Conservation (phyloP, 305 asterid species). For the Rubia balearica region DNA sequence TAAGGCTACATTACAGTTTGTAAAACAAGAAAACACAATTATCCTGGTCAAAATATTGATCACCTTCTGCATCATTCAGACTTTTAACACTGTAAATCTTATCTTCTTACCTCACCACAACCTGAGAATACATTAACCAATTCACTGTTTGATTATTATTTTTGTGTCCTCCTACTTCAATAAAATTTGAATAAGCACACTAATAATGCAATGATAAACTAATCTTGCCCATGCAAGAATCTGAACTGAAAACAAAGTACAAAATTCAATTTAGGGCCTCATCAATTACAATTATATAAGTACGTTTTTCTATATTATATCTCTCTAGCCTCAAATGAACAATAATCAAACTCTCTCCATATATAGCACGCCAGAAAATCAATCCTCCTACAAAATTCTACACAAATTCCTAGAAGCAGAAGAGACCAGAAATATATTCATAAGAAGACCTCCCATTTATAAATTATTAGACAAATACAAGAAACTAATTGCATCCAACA, state of each 20-base stretch:
- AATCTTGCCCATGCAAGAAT: not conserved
- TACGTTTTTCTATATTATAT: not conserved
- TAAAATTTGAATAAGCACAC: not conserved
- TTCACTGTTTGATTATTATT: not conserved
- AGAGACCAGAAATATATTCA: not conserved
- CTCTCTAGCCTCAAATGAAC: not conserved
- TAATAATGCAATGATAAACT: not conserved
- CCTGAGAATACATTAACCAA: not conserved
- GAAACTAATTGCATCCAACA: slow-evolving; percentile 8
- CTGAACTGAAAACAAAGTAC: not conserved
- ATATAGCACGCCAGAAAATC: not conserved
- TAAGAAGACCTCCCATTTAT: slow-evolving; percentile 1
- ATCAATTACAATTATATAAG: not conserved
- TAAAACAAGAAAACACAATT: not conserved
- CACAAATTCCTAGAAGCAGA: slow-evolving; percentile 3
- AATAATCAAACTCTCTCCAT: slow-evolving; percentile 2
- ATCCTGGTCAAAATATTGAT: not conserved
- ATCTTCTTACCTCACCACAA: not conserved
- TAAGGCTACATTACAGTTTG: not conserved
- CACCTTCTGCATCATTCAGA: not conserved
- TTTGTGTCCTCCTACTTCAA: not conserved
- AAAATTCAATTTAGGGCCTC: not conserved
- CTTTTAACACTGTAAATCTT: not conserved
- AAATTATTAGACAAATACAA: slow-evolving; percentile 1
- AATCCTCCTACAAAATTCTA: not conserved